Conservation (phyloP, 148 eudicot species). For the Silene uniflora region DNA sequence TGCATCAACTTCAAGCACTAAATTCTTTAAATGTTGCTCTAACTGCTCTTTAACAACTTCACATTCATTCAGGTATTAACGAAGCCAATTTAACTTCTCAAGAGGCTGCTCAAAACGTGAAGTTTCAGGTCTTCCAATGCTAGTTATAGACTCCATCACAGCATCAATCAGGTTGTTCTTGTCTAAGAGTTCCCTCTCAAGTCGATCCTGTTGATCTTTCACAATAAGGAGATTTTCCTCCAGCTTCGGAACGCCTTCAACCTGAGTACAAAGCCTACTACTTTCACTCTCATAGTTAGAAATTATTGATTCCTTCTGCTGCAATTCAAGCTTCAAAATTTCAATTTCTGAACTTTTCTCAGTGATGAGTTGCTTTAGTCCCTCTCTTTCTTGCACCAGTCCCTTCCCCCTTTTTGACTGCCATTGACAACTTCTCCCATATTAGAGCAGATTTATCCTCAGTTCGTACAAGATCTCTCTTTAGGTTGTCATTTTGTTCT, state of each 20-base stretch:
- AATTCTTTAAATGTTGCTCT: slow-evolving; percentile 56
- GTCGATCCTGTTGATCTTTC: slow-evolving; percentile 53
- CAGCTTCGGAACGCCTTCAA: slow-evolving; percentile 51
- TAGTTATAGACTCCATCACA: slow-evolving; percentile 52
- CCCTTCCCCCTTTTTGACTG: slow-evolving; percentile 99
- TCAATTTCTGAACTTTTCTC: slow-evolving; percentile 76
- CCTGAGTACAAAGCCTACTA: slow-evolving; percentile 46
- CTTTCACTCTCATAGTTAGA: slow-evolving; percentile 47
- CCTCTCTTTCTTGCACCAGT: slow-evolving; percentile 89
- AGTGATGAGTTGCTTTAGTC: slow-evolving; percentile 58
- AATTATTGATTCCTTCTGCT: slow-evolving; percentile 43
- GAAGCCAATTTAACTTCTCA: slow-evolving; percentile 71
- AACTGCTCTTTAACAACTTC: slow-evolving; percentile 43
- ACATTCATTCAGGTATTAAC: slow-evolving; percentile 44
- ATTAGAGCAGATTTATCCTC: slow-evolving; percentile 77
- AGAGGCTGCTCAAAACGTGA: slow-evolving; percentile 49
- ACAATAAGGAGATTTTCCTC: slow-evolving; percentile 54
- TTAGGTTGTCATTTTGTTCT: slow-evolving; percentile 51
- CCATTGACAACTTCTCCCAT: slow-evolving; percentile 89
- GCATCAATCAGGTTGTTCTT: slow-evolving; percentile 55
- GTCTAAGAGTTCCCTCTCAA: slow-evolving; percentile 60
- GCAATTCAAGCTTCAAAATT: slow-evolving; percentile 52
- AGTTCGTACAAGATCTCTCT: slow-evolving; percentile 56
- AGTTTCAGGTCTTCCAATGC: slow-evolving; percentile 41
- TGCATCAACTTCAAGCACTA: slow-evolving; percentile 41